phyloP scores from a whole-genome alignment of 148 eudicot genomes.

The Chenopodium formosanum region DNA sequence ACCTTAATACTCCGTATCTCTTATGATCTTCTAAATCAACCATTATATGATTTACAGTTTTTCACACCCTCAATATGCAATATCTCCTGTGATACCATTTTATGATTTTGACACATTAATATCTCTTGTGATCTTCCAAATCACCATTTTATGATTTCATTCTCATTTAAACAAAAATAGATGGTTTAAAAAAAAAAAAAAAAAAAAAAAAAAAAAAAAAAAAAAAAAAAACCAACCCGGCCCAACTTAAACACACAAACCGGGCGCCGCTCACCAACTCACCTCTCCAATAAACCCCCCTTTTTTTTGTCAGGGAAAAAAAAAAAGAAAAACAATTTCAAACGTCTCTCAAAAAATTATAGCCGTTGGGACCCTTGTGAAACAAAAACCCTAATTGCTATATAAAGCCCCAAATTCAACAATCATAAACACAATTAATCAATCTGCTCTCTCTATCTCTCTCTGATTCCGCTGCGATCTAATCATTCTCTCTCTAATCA shows the following conservation, averaged over 20 bases:
- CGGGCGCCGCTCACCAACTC: neutral
- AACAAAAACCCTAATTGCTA: conserved; percentile 11
- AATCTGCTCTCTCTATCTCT: conserved; percentile 2
- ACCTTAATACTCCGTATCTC: neutral
- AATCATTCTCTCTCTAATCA: conserved; percentile 1
- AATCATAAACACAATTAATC: neutral
- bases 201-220: too few species aligned
- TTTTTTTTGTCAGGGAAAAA: neutral
- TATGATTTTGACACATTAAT: too few species aligned
- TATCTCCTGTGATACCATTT: neutral
- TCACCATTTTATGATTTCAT: neutral
- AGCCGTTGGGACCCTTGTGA: conserved; percentile 29
- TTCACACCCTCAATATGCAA: neutral
- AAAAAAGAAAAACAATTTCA: neutral
- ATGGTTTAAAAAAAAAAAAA: too few species aligned
- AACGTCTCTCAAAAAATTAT: conserved; percentile 8
- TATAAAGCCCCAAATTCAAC: conserved; percentile 13
- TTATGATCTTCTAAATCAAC: too few species aligned
- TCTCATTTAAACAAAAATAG: neutral
- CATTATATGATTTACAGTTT: too few species aligned
- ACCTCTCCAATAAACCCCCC: neutral
- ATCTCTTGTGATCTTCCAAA: neutral
- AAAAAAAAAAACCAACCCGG: neutral
- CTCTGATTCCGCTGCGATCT: neutral
- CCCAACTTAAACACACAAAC: neutral